Base-by-base conservation (phyloP, 495 filamentous ascomycete species). In the Beverwykella pulmonaria region DNA sequence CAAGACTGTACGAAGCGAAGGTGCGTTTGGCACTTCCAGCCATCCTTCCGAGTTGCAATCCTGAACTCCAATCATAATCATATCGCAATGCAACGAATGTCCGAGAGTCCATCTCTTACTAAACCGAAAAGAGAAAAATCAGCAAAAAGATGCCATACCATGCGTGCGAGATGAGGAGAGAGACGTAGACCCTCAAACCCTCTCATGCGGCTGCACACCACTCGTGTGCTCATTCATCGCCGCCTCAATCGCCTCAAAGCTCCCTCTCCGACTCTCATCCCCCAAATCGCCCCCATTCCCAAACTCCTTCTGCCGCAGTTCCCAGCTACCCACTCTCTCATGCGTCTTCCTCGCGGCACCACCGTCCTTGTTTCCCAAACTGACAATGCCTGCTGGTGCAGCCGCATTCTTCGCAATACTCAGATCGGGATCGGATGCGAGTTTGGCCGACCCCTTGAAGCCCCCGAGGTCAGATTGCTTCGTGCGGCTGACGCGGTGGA, bases 321-420 rank as follows among this genome's bases (percentile, higher is more conserved):
- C 77, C 77, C 77, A 79, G 59, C 77, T 79, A 8, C 74, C 75
- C 2, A 76, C 74, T 41, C 76, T 67, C 68, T 76, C 74, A 59
- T 77, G 65, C 17, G 8, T 47, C 48, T 69, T 68, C 57, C n/a
- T 54, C 22, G 23, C 23, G 10, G 30, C 56, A 19, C 20, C 49
- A n/a, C 20, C 54, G 20, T 44, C 27, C 27, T 39, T 59, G 22
- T 53, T 30, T 39, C 67, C 70, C 17, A 71, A 36, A n/a, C 68
- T 71, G 32, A 63, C 69, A 22, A 68, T 70, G 8, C 69, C 67
- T 15, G 63, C 69, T 12, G 61, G 61, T 22, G 63, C 22, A 36
- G 62, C 70, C 17, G 58, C 70, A 17, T 67, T 68, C 70, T 68
- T 72, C 26, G 66, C 49, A 7, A 77, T 46, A 30, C 27, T 66